Base-by-base conservation (phyloP, 169 alveolate species). In the Neospora caninum region DNA sequence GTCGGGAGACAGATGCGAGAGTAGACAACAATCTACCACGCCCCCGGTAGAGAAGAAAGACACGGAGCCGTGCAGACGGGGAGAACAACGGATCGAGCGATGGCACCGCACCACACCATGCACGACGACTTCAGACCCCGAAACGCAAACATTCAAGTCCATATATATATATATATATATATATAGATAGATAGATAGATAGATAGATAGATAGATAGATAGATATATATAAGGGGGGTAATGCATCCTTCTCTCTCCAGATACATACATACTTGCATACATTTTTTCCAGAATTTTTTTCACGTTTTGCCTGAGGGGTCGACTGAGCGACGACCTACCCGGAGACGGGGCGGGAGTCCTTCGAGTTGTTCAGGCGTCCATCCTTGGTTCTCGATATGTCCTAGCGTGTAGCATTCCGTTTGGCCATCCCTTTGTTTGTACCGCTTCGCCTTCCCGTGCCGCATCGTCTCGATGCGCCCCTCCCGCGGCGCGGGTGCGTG, bases 301-400 rank as follows among this genome's bases (percentile, higher is more conserved):
- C 13, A 49, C 13, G 58, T 13, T 4, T 49, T 49, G 22, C 4
- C 58, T 7, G 58, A 7, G 22, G 4, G 58, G 58, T 49, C 13
- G 22, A 49, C 13, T 49, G 58, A 4, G 4, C 58, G 58, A 73
- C 27, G n/a, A 43, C 27, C 7, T n/a, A 78, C 86, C 39, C 86
- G 41, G 22, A 78, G 86, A 25, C 31, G 86, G 1, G 86, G 86
- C 7, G 86, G 86, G 13, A 78, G 86, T 43, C 20, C 31, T 16
- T 18, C 45, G 86, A 78, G 86, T n/a, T 78, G 49, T 16, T 78
- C 86, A 16, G 86, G 86, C 45, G 86, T 25, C 86, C 86, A 78
- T 78, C 86, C 86, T 78, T 38, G 39, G 13, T 43, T 78, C 20
- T 78, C 86, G 27, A 78, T 78, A 20, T n/a, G 1, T 29, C 45